Evolutionary conservation across 352 stramenopile species (phyloP), one percentile per base, ranked within the genome.

Genomic region (Phytophthora chlamydospora): DNA sequence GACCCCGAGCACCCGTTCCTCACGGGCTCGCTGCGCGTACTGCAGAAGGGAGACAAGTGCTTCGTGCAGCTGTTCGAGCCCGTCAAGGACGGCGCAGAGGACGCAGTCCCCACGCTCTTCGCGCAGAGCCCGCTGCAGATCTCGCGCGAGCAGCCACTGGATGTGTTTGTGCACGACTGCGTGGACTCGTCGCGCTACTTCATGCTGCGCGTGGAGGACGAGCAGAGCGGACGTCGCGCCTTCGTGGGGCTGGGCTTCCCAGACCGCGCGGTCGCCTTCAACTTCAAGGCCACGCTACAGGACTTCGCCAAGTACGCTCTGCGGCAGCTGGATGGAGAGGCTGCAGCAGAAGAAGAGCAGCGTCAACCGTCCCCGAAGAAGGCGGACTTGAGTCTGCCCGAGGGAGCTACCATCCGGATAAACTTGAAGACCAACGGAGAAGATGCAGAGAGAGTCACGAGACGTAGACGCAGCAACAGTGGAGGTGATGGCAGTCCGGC

Each of bases 171-270:
- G 14, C 87, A 94, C 42, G 85, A 96, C 62, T 96, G 85, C 43
- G 83, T 89, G 44, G 87, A 96, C 62, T 94, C 87, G 48, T 96
- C 87, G 46, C 83, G 87, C 27, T 96, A 96, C 67, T 96, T 96
- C 33, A 93, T 96, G 80, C 31, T 96, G 14, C 87, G 87, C 50
- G 78, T 93, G 48, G 85, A 93, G 53, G 87, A 96, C 62, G 82
- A 90, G 50, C 55, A 72, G 35, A 92, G 76, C 16, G 77, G 82
- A 33, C 84, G 85, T 27, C 78, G 80, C 47, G 87, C 85, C 40
- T 96, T 91, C 51, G 63, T 96, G 6, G 87, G 87, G 43, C 74
- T 94, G 16, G 87, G 87, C 45, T 93, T 94, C 39, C 82, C 87
- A 0, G 83, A 94, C 59, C 82, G 87, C 33, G 62, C 84, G 6